phyloP scores from a whole-genome alignment of 2,329 filamentous ascomycete species.

The Colletotrichum tropicicola region DNA sequence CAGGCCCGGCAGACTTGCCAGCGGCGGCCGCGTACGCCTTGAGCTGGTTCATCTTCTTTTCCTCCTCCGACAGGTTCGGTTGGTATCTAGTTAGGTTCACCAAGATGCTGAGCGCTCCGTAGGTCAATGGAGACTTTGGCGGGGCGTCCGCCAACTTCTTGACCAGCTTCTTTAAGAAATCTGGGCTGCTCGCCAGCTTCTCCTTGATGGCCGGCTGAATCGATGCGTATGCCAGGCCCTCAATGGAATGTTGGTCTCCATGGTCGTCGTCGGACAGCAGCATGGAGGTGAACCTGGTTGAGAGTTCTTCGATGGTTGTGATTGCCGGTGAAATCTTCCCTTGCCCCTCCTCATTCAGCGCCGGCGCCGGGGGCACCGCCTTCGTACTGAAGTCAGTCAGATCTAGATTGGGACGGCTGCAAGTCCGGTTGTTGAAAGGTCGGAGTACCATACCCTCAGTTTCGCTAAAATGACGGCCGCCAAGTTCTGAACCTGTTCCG shows the following conservation, averaged over 20 bases:
- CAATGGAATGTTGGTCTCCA: conserved; percentile 76
- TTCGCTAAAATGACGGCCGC: conserved; percentile 83
- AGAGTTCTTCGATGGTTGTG: conserved; percentile 72
- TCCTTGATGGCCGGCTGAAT: conserved; percentile 88
- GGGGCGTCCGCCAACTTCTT: conserved; percentile 66
- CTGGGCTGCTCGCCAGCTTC: conserved; percentile 72
- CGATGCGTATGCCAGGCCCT: conserved; percentile 92
- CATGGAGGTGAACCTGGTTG: conserved; percentile 72
- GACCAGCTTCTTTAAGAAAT: conserved; percentile 76
- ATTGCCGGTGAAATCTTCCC: conserved; percentile 60
- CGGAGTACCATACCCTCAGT: conserved; percentile 60
- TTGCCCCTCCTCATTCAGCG: conserved; percentile 48
- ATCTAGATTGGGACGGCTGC: conserved; percentile 32
- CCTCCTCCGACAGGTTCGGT: conserved; percentile 83
- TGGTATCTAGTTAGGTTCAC: conserved; percentile 85
- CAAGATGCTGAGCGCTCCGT: conserved; percentile 87
- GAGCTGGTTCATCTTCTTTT: conserved; percentile 89
- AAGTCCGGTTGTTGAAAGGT: conserved; percentile 28
- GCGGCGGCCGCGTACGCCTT: conserved; percentile 93
- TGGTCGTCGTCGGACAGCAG: conserved; percentile 66
- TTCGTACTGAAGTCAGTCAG: conserved; percentile 61
- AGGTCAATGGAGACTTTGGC: conserved; percentile 76
- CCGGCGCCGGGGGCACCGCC: conserved; percentile 60
- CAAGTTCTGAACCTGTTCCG: conserved; percentile 67
- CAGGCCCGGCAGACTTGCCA: conserved; percentile 68